Evolutionary conservation across 1,284 basidiomycete genomes (phyloP).

Genomic region (Grifola frondosa): DNA sequence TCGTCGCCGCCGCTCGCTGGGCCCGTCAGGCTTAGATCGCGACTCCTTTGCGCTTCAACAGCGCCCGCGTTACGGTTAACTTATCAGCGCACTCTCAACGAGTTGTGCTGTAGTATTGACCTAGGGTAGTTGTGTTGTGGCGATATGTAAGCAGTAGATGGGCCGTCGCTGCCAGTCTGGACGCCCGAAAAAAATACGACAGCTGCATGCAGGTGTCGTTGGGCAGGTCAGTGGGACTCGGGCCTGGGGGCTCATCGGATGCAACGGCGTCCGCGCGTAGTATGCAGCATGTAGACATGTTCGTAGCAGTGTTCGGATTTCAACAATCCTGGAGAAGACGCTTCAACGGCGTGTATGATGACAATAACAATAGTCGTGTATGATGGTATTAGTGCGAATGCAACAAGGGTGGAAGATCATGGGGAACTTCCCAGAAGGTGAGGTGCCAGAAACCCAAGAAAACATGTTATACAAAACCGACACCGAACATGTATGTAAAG

Average conservation of each 20-base stretch:
- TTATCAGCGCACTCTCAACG: conserved; percentile 39
- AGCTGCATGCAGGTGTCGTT: not conserved
- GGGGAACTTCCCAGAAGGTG: too few species aligned
- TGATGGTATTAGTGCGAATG: too few species aligned
- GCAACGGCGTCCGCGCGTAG: conserved; percentile 7
- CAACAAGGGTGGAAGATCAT: too few species aligned
- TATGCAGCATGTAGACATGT: conserved; percentile 14
- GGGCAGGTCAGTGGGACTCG: conserved; percentile 11
- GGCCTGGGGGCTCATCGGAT: conserved; percentile 8
- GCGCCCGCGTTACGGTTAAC: conserved; percentile 58
- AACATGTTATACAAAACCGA: too few species aligned
- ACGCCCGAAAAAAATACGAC: too few species aligned
- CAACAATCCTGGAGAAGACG: conserved; percentile 35
- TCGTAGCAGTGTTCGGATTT: conserved; percentile 29
- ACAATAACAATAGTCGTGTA: not conserved
- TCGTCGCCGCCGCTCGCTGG: conserved; percentile 90
- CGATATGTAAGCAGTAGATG: conserved; percentile 26
- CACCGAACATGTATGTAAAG: too few species aligned
- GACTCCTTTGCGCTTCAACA: conserved; percentile 81
- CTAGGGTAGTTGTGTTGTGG: conserved; percentile 37
- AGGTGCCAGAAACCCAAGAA: too few species aligned
- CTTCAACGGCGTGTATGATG: conserved; percentile 29
- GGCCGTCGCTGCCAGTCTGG: conserved; percentile 1
- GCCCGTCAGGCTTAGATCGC: conserved; percentile 69
- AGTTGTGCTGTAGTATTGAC: conserved; percentile 31